phyloP scores from a whole-genome alignment of 2,329 filamentous ascomycete species.

The Hypoxylon sp. region DNA sequence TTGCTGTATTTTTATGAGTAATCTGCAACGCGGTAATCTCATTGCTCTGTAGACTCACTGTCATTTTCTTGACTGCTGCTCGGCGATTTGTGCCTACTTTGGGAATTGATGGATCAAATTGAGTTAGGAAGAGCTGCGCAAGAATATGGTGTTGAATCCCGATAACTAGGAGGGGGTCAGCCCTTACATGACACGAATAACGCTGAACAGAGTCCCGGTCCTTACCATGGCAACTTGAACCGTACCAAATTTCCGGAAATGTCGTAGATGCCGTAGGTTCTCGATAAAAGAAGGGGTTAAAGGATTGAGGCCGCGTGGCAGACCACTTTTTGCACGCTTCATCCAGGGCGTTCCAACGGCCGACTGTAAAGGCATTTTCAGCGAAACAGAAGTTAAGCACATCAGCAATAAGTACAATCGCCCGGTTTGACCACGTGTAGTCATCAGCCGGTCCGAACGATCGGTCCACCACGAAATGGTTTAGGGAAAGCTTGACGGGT shows the following conservation, averaged over 20 bases:
- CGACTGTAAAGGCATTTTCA: slow-evolving; percentile 51
- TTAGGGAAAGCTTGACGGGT: slow-evolving; percentile 62
- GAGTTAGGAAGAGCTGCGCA: slow-evolving; percentile 67
- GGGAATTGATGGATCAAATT: slow-evolving; percentile 67
- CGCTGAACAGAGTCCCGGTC: background rate
- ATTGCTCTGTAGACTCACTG: slow-evolving; percentile 51
- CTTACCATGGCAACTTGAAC: slow-evolving; percentile 66
- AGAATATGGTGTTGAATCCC: slow-evolving; percentile 72
- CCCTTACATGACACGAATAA: background rate
- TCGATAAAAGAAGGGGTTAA: slow-evolving; percentile 65
- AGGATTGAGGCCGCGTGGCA: slow-evolving; percentile 62
- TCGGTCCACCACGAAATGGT: slow-evolving; percentile 64
- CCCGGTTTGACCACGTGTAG: slow-evolving; percentile 70
- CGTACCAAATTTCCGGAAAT: slow-evolving; percentile 71
- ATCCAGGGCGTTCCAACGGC: slow-evolving; percentile 60
- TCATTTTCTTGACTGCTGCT: slow-evolving; percentile 56
- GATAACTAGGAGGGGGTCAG: slow-evolving; percentile 58
- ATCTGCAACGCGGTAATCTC: slow-evolving; percentile 1
- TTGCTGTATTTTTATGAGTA: slow-evolving; percentile 50
- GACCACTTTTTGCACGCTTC: slow-evolving; percentile 62
- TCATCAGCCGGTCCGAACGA: slow-evolving; percentile 62
- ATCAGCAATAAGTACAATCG: slow-evolving; percentile 72
- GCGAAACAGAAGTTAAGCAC: slow-evolving; percentile 73
- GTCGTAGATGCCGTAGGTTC: slow-evolving; percentile 54
- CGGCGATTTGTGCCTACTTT: slow-evolving; percentile 58